Conservation (phyloP, 768 basidiomycete species). For the Neoboletus subvelutipes region DNA sequence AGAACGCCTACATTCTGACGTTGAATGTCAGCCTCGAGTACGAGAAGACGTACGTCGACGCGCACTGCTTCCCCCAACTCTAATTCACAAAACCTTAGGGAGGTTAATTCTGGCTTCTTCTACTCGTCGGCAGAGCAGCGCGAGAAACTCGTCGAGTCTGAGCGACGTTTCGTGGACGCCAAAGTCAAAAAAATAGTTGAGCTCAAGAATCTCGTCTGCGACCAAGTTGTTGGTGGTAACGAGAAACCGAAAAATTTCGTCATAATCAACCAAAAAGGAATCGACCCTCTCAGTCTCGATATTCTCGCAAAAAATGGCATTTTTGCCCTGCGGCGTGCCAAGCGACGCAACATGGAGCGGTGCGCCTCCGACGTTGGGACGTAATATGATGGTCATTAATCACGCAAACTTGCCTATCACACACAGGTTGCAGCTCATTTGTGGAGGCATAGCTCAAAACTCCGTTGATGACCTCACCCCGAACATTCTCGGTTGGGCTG, state of each 20-base stretch:
- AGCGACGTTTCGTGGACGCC: constrained; percentile 88
- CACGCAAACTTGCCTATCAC: constrained; percentile 12
- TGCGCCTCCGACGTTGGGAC: constrained; percentile 34
- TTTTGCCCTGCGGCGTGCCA: constrained; percentile 89
- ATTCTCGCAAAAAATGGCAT: constrained; percentile 97
- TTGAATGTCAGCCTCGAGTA: constrained; percentile 98
- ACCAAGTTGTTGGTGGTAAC: constrained; percentile 80
- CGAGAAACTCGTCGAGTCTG: constrained; percentile 97
- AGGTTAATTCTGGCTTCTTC: constrained; percentile 99
- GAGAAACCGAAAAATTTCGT: constrained; percentile 89
- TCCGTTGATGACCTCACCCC: constrained; percentile 95
- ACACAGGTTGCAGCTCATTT: constrained; percentile 87
- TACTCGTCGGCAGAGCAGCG: constrained; percentile 98
- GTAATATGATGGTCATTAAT: constrained; percentile 32
- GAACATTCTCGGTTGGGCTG: constrained; percentile 92
- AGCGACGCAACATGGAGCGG: constrained; percentile 99
- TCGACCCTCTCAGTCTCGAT: constrained; percentile 95
- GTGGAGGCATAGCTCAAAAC: constrained; percentile 95
- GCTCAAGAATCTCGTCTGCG: constrained; percentile 94
- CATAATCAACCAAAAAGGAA: constrained; percentile 98
- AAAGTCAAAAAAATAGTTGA: constrained; percentile 96
- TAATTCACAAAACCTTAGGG: constrained; percentile 48
- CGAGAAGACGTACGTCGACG: constrained; percentile 88
- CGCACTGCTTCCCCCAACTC: constrained; percentile 18
- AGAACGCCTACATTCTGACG: constrained; percentile 93